These are phyloP conservation scores for Hermanozyma aechmeae DNA, from an alignment of 805 yeast species.

Conservation along the genomic window DNA sequence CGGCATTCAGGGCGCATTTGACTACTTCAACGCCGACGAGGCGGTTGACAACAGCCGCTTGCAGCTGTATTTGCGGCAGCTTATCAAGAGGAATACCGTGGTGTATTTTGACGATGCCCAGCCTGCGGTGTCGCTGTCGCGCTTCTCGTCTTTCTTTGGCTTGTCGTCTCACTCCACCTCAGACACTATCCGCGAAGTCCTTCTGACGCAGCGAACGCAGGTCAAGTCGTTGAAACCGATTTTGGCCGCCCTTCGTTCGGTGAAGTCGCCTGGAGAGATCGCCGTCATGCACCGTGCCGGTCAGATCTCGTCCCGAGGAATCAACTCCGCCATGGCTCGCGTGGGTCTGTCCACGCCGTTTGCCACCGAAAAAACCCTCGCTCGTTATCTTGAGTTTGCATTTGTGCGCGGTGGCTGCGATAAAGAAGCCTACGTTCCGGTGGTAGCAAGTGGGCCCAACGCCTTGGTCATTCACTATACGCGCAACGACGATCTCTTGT, in stretches of 20 bases:
- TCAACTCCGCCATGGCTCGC: constrained; percentile 69
- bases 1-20: constrained; percentile 74
- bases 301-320: constrained; percentile 72
- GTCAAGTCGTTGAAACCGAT: constrained; percentile 35
- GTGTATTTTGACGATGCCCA: constrained; percentile 46
- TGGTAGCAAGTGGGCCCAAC: constrained; percentile 88
- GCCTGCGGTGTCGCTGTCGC: constrained; percentile 1
- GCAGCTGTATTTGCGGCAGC: constrained; percentile 31
- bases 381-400: constrained; percentile 71
- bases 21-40: constrained; percentile 81
- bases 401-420: constrained; percentile 87
- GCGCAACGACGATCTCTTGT: constrained; percentile 75
- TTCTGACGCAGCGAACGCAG: constrained; percentile 21
- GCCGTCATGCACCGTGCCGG: constrained; percentile 76
- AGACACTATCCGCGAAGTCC: constrained; percentile 11
- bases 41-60: constrained; percentile 44
- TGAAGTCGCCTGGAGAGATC: constrained; percentile 73
- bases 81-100: constrained; percentile 39
- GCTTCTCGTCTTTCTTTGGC: constrained; percentile 12
- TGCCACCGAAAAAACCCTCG: constrained; percentile 66
- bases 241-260: constrained; percentile 44
- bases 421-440: constrained; percentile 85
- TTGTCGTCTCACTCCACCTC: constrained; percentile 3
- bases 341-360: constrained; percentile 38
- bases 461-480: constrained; percentile 92